phyloP scores from a whole-genome alignment of 495 filamentous ascomycete species.

The Arthonia radiata region DNA sequence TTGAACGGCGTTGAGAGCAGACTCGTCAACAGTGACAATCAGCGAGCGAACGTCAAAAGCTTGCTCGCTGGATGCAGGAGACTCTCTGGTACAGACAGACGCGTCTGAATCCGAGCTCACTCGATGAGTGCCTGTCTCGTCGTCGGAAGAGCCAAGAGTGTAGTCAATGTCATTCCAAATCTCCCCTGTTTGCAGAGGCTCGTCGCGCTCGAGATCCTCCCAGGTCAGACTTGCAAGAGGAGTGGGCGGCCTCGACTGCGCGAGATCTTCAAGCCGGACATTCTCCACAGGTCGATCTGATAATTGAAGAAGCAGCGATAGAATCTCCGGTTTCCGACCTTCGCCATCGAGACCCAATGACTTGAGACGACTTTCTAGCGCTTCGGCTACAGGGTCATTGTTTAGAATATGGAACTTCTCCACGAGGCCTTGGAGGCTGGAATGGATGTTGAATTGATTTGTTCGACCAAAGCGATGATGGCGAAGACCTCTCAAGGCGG shows the following conservation, averaged over 20 bases:
- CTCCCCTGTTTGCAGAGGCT: conserved; percentile 40
- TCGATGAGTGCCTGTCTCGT: conserved; percentile 11
- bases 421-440: conserved; percentile 50
- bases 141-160: conserved; percentile 30
- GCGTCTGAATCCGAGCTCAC: conserved; percentile 11
- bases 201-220: conserved; percentile 49
- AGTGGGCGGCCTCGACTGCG: conserved; percentile 20
- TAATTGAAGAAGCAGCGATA: conserved; percentile 57
- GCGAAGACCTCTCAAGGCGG: conserved; percentile 26
- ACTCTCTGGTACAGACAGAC: conserved; percentile 12
- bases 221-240: conserved; percentile 32
- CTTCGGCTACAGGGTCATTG: conserved; percentile 58
- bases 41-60: conserved; percentile 12
- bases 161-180: conserved; percentile 67
- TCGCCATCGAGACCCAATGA: conserved; percentile 26
- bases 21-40: conserved; percentile 14
- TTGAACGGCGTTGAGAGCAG: conserved; percentile 22
- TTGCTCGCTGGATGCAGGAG: conserved; percentile 3
- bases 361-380: conserved; percentile 35
- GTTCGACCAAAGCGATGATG: conserved; percentile 40
- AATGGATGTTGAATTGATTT: conserved; percentile 69
- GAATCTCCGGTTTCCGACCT: conserved; percentile 49
- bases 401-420: conserved; percentile 69
- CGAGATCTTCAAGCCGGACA: conserved; percentile 35
- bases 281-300: conserved; percentile 58